Percentiles rank a stretch among this genome's conserved stretches.
These are phyloP conservation scores for Aspergillus ochraceus DNA, from an alignment of 2,329 filamentous ascomycete genomes.

Conservation along the genomic window DNA sequence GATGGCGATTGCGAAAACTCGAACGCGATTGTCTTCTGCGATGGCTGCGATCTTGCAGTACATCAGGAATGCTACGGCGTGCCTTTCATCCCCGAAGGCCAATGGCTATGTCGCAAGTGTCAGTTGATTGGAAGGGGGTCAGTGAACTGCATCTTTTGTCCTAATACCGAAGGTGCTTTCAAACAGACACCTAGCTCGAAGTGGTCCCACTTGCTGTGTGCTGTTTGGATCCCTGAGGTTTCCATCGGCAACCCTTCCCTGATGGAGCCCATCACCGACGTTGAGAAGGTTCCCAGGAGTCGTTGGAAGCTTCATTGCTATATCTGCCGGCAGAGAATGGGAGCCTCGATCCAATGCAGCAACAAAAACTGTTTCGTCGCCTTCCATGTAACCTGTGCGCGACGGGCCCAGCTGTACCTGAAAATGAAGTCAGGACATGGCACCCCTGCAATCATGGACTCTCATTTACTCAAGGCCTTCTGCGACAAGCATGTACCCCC, in stretches of 20 bases:
- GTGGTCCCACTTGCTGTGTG: conserved; percentile 94
- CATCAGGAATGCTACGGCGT: conserved; percentile 99
- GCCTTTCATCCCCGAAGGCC: conserved; percentile 96
- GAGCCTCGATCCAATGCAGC: conserved; percentile 95
- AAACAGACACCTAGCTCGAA: conserved; percentile 96
- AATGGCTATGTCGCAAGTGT: conserved; percentile 97
- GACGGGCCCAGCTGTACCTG: conserved; percentile 80
- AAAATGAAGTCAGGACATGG: conserved; percentile 95
- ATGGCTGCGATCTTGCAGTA: conserved; percentile 94
- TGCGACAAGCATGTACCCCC: conserved; percentile 92
- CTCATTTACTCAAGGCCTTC: conserved; percentile 84
- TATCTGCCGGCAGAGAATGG: conserved; percentile 96
- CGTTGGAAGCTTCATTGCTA: conserved; percentile 95
- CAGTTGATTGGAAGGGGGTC: conserved; percentile 90
- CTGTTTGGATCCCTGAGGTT: conserved; percentile 98
- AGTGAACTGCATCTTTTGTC: conserved; percentile 96
- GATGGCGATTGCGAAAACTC: conserved; percentile 99
- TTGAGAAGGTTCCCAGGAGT: conserved; percentile 93
- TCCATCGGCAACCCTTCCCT: conserved; percentile 93
- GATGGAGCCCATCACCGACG: conserved; percentile 97
- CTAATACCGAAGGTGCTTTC: conserved; percentile 95
- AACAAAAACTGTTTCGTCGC: conserved; percentile 97
- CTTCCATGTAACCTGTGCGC: conserved; percentile 95
- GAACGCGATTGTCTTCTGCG: conserved; percentile 98
- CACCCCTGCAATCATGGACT: conserved; percentile 73